A percentile compares a stretch with the other conserved stretches of the same genome.
These are phyloP conservation scores for Litsea cubeba DNA, from an alignment of 164 flowering plant genomes.

Conservation along the genomic window DNA sequence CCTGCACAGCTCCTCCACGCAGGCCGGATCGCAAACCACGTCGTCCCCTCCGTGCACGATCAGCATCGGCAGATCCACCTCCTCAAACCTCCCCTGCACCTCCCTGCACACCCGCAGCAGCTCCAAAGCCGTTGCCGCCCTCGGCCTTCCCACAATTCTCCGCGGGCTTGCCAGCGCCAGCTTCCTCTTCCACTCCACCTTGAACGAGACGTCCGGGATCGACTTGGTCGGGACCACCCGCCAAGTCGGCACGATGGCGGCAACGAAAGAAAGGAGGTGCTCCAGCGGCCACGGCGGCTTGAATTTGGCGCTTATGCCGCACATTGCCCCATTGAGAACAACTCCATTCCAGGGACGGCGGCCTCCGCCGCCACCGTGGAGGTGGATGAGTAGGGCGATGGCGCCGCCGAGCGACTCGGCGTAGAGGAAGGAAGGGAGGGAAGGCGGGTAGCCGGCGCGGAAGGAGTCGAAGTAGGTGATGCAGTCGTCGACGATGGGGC, in stretches of 20 bases:
- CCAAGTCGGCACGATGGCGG: slow-evolving; percentile 74
- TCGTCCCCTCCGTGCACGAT: slow-evolving; percentile 78
- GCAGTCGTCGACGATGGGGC: slow-evolving; percentile 85
- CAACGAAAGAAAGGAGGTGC: slow-evolving; percentile 57
- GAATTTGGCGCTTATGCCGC: slow-evolving; percentile 82
- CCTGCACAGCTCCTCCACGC: slow-evolving; percentile 62
- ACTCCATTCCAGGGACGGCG: slow-evolving; percentile 54
- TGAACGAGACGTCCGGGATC: slow-evolving; percentile 68
- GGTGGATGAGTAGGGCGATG: slow-evolving; percentile 65
- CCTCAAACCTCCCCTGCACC: slow-evolving; percentile 57
- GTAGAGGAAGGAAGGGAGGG: slow-evolving; percentile 73
- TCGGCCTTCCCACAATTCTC: slow-evolving; percentile 46
- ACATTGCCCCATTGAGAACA: slow-evolving; percentile 91
- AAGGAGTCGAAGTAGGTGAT: slow-evolving; percentile 56
- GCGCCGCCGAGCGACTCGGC: slow-evolving; percentile 97
- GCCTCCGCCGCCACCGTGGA: slow-evolving; percentile 28
- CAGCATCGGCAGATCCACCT: slow-evolving; percentile 62
- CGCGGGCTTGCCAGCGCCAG: slow-evolving; percentile 64
- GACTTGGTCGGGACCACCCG: slow-evolving; percentile 75
- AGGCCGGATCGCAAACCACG: slow-evolving; percentile 76
- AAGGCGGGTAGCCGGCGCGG: slow-evolving; percentile 38
- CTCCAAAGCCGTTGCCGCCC: slow-evolving; percentile 86
- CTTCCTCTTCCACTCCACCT: slow-evolving; percentile 80
- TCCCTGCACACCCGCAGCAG: slow-evolving; percentile 67
- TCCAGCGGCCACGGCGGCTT: slow-evolving; percentile 99